Conservation (phyloP, 1,284 basidiomycete species). For the Sporisorium iseilematis-ciliati region DNA sequence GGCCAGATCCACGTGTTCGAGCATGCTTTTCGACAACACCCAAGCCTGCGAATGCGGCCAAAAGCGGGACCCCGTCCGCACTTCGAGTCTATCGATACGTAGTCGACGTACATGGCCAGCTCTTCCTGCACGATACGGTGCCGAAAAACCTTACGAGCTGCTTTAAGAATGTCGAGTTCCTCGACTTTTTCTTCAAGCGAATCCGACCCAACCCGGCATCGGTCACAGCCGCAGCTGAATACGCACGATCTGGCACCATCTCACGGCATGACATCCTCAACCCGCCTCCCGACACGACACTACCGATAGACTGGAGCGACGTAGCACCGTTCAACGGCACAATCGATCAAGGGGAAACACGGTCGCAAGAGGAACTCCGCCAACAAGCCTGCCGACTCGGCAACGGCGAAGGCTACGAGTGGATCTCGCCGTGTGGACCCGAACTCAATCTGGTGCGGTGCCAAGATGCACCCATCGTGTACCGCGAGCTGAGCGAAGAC, state of each 20-base stretch:
- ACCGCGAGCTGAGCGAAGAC: constrained; percentile 52
- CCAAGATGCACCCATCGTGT: constrained; percentile 68
- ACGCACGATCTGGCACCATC: constrained; percentile 18
- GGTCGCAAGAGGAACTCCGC: constrained; percentile 20
- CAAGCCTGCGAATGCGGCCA: neutral
- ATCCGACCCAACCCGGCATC: constrained; percentile 40
- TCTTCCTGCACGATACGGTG: constrained; percentile 67
- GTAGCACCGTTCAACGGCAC: constrained; percentile 29
- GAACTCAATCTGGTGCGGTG: constrained; percentile 66
- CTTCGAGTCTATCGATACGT: constrained; percentile 66
- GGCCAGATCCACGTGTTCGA: neutral
- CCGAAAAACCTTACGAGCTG: constrained; percentile 69
- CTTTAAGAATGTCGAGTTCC: constrained; percentile 49
- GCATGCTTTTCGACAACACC: neutral
- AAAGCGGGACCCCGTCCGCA: neutral
- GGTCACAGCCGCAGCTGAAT: neutral
- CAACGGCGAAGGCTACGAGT: constrained; percentile 57
- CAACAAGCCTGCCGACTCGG: constrained; percentile 23
- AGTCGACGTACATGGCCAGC: constrained; percentile 67
- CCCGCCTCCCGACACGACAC: constrained; percentile 4
- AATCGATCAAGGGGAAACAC: constrained; percentile 9
- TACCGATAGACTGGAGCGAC: constrained; percentile 24
- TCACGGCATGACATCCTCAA: constrained; percentile 35
- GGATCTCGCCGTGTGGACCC: constrained; percentile 64
- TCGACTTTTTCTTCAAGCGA: constrained; percentile 58